A percentile compares a stretch with the other conserved stretches of the same genome.
Conservation (phyloP, 2,329 filamentous ascomycete genomes). For the Herpomyces periplanetae region DNA sequence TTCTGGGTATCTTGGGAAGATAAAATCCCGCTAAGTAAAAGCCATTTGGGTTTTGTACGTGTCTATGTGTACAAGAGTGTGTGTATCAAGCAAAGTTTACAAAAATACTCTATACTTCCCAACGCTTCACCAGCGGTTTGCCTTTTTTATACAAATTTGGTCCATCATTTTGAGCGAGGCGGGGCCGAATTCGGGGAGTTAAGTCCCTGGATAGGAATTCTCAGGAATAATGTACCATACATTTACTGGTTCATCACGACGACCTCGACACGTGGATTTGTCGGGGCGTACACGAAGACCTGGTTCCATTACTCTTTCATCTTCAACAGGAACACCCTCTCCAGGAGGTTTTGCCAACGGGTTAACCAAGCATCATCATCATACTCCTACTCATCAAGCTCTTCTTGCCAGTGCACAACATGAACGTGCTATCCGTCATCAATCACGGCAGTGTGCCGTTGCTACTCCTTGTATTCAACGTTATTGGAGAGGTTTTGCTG, state of each 20-base stretch:
- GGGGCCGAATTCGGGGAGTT: slow-evolving; percentile 1
- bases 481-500: slow-evolving; percentile 47
- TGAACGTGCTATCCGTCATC: slow-evolving; percentile 38
- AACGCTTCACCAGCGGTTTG: slow-evolving; percentile 4
- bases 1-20: slow-evolving; percentile 1
- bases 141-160: slow-evolving; percentile 4
- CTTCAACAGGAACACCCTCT: slow-evolving; percentile 16
- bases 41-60: slow-evolving; percentile 1
- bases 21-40: slow-evolving; percentile 1
- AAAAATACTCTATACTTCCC: too few species aligned
- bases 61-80: slow-evolving; percentile 1
- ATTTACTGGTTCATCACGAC: slow-evolving; percentile 55
- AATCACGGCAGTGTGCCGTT: slow-evolving; percentile 33
- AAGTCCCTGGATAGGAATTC: too few species aligned
- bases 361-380: too few species aligned
- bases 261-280: slow-evolving; percentile 66
- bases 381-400: slow-evolving; percentile 28
- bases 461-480: slow-evolving; percentile 35
- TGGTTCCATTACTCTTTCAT: slow-evolving; percentile 22
- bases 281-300: slow-evolving; percentile 45
- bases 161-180: slow-evolving; percentile 4
- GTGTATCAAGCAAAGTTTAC: slow-evolving; percentile 1
- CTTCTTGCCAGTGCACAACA: slow-evolving; percentile 55
- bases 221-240: slow-evolving; percentile 41
- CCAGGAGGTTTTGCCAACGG: slow-evolving; percentile 17